Evolutionary conservation across 495 filamentous ascomycete species (phyloP), one percentile per base, ranked within the genome.

Genomic region (Jackrogersella multiformis): DNA sequence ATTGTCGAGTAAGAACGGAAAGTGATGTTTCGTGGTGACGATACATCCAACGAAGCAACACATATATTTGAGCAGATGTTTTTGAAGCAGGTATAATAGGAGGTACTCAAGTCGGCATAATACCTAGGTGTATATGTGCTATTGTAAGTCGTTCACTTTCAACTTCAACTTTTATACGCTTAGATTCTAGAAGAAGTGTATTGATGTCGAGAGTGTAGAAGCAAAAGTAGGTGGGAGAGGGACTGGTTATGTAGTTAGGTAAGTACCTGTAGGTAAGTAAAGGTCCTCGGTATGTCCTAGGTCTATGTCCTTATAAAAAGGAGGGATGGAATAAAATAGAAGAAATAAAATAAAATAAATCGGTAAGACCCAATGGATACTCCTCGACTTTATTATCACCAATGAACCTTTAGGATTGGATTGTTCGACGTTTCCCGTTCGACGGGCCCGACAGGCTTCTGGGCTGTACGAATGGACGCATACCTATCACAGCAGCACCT

Each of bases 41-140:
- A 52, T 34, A 20, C 8, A 49, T 61, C 44, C 45, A n/a, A 42
- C 28, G 35, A 32, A 18, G 15, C 44, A 61, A 26, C 18, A 13
- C 28, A 9, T 49, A 4, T 49, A 21, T 1, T 18, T 32, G 15
- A 3, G n/a, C 12, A n/a, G 20, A 8, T 49, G 26, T 18, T 5
- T 49, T 4, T 32, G 45, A 49, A 49, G 45, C 6, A 26, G 15
- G 24, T 28, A n/a, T 20, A 21, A 9, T 3, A 4, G 28, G 8
- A 23, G 2, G 1, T 44, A 21, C 2, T n/a, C 20, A 8, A 30
- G 28, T 30, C 3, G 41, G 35, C 4, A 38, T 38, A 5, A n/a
- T 38, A 38, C n/a, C n/a, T 23, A 21, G 18, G 4, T 42, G 8
- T 20, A 39, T 4, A n/a, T n/a, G n/a, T n/a, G n/a, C n/a, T n/a